Evolutionary conservation across 129 eudicot species (phyloP).

Genomic region (Kitagawia praeruptora): DNA sequence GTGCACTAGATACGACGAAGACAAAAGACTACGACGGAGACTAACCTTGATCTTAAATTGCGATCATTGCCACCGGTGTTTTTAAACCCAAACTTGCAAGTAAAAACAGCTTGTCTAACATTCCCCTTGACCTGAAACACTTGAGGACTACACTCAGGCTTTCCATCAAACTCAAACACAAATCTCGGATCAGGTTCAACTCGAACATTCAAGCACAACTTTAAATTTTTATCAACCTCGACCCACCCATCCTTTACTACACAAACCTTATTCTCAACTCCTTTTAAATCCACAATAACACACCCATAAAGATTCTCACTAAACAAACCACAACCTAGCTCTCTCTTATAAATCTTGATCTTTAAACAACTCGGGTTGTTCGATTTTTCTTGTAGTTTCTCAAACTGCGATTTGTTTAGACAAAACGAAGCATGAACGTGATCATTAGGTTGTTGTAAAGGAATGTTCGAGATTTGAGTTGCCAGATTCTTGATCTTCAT

Average conservation of each 20-base stretch:
- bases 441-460: slow-evolving; percentile 23
- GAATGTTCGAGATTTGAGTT: slow-evolving; percentile 36
- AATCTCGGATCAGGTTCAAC: slow-evolving; percentile 84
- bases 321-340: slow-evolving; percentile 33
- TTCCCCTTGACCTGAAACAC: slow-evolving; percentile 85
- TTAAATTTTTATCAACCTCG: slow-evolving; percentile 24
- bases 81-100: slow-evolving; percentile 76
- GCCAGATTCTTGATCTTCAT: slow-evolving; percentile 48
- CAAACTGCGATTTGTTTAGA: slow-evolving; percentile 43
- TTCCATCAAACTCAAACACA: slow-evolving; percentile 76
- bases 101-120: slow-evolving; percentile 73
- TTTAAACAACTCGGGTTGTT: slow-evolving; percentile 15
- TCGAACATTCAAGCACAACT: slow-evolving; percentile 44
- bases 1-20: background rate
- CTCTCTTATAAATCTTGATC: slow-evolving; percentile 31
- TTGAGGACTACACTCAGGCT: slow-evolving; percentile 92
- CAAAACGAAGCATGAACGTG: slow-evolving; percentile 42
- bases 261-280: slow-evolving; percentile 23
- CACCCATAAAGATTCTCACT: slow-evolving; percentile 51
- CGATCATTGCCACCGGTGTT: slow-evolving; percentile 32
- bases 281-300: slow-evolving; percentile 35
- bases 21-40: slow-evolving; percentile 3
- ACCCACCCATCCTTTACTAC: slow-evolving; percentile 69
- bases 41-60: slow-evolving; percentile 66
- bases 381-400: slow-evolving; percentile 29